phyloP scores from a whole-genome alignment of 805 yeast species.

The Candida railenensis region DNA sequence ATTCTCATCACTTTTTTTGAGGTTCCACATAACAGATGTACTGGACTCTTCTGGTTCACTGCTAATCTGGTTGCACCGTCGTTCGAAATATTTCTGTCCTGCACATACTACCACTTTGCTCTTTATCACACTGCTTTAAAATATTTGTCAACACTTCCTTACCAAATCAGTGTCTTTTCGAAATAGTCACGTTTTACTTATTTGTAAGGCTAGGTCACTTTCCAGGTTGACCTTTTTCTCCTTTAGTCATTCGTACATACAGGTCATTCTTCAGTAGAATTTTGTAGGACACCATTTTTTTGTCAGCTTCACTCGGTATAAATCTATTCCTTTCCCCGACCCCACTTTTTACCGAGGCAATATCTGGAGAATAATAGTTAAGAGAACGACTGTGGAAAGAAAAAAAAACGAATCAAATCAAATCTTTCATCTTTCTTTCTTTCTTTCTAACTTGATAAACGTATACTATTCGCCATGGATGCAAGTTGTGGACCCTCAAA shows the following conservation, averaged over 20 bases:
- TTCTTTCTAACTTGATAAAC: not conserved
- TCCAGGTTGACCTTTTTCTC: not conserved
- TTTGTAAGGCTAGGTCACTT: not conserved
- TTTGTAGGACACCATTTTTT: not conserved
- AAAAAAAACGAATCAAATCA: too few relatives aligned
- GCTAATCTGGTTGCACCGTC: too few relatives aligned
- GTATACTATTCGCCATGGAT: conserved; percentile 1
- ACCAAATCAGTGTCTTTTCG: too few relatives aligned
- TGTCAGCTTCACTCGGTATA: not conserved
- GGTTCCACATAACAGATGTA: too few relatives aligned
- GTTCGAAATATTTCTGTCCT: too few relatives aligned
- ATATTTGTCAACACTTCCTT: too few relatives aligned
- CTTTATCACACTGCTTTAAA: too few relatives aligned
- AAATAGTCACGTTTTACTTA: too few relatives aligned
- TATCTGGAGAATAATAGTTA: not conserved
- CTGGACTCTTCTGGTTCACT: too few relatives aligned
- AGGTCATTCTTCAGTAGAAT: not conserved
- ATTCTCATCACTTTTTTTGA: too few relatives aligned
- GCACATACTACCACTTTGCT: too few relatives aligned
- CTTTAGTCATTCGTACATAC: not conserved
- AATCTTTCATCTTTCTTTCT: not conserved
- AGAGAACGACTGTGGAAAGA: not conserved
- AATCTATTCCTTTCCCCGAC: not conserved
- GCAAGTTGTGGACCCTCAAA: conserved; percentile 47
- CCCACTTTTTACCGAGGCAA: not conserved